Conservation (phyloP, 441 rosid species). For the Aquilaria agallochum region DNA sequence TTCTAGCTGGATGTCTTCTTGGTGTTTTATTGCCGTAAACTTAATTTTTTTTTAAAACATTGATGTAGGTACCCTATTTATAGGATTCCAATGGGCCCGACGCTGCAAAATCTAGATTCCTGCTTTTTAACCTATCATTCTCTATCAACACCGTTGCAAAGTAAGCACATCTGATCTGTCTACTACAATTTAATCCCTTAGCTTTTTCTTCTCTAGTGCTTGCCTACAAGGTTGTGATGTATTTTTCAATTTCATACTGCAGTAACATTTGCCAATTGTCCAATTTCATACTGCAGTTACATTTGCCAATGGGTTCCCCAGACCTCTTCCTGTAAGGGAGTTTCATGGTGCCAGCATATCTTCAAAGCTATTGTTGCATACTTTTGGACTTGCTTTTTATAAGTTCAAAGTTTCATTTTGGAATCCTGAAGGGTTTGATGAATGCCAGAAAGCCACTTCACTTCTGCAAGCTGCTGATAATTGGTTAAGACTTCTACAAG, state of each 20-base stretch:
- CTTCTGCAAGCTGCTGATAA: conserved; percentile 58
- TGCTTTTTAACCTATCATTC: conserved; percentile 85
- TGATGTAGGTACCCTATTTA: conserved; percentile 75
- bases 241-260: background rate
- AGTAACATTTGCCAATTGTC: no score
- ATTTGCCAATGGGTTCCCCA: conserved; percentile 21
- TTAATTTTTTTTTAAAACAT: background rate
- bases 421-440: conserved; percentile 55
- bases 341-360: conserved; percentile 23
- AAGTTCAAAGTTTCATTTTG: conserved; percentile 77
- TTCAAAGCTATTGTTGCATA: conserved; percentile 47
- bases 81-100: conserved; percentile 84
- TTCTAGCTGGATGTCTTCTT: conserved; percentile 76
- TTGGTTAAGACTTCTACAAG: conserved; percentile 67
- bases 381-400: conserved; percentile 79
- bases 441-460: conserved; percentile 52
- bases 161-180: conserved; percentile 27
- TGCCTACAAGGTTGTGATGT: conserved; percentile 5
- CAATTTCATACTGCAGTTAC: conserved; percentile 28
- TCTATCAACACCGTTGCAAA: conserved; percentile 48
- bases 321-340: conserved; percentile 27
- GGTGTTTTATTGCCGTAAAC: background rate
- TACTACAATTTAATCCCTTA: background rate
- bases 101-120: conserved; percentile 83
- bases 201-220: background rate